Evolutionary conservation across 1,139 yeast species (phyloP).

Genomic region (Yamadazyma trypodendri): DNA sequence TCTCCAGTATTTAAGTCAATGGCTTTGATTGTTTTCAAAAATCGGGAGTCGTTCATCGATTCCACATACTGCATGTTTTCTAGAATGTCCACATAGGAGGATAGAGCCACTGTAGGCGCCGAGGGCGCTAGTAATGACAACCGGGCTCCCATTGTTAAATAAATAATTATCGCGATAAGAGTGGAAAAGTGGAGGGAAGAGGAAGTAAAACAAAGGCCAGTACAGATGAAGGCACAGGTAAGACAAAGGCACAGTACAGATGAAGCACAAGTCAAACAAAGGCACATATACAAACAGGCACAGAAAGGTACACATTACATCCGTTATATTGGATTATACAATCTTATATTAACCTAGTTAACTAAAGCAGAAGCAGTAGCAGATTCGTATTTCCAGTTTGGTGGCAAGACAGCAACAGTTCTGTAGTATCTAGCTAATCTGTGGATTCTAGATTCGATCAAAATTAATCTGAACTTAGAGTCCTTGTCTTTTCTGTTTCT

Average conservation of each 20-base stretch:
- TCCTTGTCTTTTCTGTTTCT: conserved; percentile 99
- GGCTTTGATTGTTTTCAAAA: conserved; percentile 83
- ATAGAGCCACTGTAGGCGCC: conserved; percentile 88
- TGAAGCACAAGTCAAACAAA: no score
- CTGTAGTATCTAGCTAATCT: conserved; percentile 99
- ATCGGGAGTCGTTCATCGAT: conserved; percentile 72
- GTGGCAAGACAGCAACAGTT: conserved; percentile 98
- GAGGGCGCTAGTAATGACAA: conserved; percentile 84
- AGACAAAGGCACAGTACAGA: no score
- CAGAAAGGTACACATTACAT: no score
- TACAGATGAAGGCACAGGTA: no score
- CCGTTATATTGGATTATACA: conserved; percentile 6
- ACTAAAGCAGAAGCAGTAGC: conserved; percentile 99
- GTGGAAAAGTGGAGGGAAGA: background rate
- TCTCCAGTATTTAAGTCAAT: conserved; percentile 59
- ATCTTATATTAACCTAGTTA: conserved; percentile 53
- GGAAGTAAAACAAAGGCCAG: background rate
- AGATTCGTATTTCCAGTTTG: conserved; percentile 99
- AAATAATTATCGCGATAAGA: no score
- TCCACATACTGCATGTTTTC: conserved; percentile 72
- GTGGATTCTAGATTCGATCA: conserved; percentile 99
- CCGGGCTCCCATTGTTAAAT: conserved; percentile 95
- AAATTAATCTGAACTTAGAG: conserved; percentile 99
- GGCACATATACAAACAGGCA: no score
- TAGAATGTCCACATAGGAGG: conserved; percentile 82